Percentiles rank a stretch among this genome's conserved stretches.
Evolutionary conservation across 495 filamentous ascomycete species (phyloP).

Genomic region (Tuber umbilicatum): DNA sequence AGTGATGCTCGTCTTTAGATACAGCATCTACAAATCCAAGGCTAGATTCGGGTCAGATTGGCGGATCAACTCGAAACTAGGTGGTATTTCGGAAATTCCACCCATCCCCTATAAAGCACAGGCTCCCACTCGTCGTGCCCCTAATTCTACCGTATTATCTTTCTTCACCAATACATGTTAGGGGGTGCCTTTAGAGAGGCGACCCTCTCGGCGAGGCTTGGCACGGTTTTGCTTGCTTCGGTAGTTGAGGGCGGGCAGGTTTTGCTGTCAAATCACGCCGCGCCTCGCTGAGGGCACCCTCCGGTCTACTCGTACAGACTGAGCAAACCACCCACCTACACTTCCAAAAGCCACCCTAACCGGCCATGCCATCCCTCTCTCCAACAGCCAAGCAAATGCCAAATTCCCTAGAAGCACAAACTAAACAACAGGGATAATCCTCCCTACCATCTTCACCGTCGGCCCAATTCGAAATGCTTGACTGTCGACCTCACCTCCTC

Average conservation of each 20-base stretch:
- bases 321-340: background rate
- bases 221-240: too few relatives aligned
- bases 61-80: background rate
- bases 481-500: background rate
- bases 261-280: too few relatives aligned
- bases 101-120: too few relatives aligned
- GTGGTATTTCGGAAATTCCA: background rate
- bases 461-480: background rate
- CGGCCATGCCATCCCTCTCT: background rate
- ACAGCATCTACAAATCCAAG: background rate
- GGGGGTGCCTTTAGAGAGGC: background rate
- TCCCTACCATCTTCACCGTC: background rate
- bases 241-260: too few relatives aligned
- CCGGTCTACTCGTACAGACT: background rate
- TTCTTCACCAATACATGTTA: background rate
- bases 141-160: background rate
- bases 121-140: background rate
- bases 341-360: background rate
- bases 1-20: background rate
- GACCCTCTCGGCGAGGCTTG: too few relatives aligned
- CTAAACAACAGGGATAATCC: background rate
- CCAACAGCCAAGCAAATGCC: background rate
- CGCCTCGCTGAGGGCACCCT: too few relatives aligned
- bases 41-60: background rate
- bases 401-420: background rate